A percentile compares a stretch with the other conserved stretches of the same genome.
These are phyloP conservation scores for Moringa oleifera DNA, from an alignment of 345 rosid genomes.

Conservation along the genomic window DNA sequence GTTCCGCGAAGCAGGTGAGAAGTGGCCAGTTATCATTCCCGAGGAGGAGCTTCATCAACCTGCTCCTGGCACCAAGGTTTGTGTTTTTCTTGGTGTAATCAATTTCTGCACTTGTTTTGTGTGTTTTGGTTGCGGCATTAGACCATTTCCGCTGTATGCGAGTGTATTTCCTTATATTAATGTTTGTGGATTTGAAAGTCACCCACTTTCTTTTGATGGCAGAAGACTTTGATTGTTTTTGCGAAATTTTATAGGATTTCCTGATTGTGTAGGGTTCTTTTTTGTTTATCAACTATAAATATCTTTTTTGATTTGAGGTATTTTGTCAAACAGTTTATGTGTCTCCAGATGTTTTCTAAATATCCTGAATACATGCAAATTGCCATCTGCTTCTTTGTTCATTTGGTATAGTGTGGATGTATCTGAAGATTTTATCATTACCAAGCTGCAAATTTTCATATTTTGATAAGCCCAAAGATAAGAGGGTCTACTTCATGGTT, in stretches of 20 bases:
- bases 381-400: background rate
- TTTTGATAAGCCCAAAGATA: no score
- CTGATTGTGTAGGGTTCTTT: no score
- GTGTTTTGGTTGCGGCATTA: background rate
- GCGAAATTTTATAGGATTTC: no score
- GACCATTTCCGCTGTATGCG: background rate
- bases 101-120: background rate
- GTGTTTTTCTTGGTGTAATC: no score
- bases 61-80: conserved; percentile 77
- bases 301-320: conserved; percentile 7
- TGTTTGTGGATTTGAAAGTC: background rate
- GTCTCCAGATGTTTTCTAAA: no score
- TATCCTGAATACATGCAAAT: no score
- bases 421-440: no score
- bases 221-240: background rate
- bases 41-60: conserved; percentile 61
- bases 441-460: no score
- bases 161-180: conserved; percentile 4
- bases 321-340: conserved; percentile 23
- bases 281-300: background rate
- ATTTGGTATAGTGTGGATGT: no score
- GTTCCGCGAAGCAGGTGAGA: conserved; percentile 90
- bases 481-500: no score
- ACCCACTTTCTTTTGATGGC: background rate
- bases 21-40: conserved; percentile 84